Evolutionary conservation across 768 basidiomycete genomes (phyloP).

Genomic region (Agaricus bisporus): DNA sequence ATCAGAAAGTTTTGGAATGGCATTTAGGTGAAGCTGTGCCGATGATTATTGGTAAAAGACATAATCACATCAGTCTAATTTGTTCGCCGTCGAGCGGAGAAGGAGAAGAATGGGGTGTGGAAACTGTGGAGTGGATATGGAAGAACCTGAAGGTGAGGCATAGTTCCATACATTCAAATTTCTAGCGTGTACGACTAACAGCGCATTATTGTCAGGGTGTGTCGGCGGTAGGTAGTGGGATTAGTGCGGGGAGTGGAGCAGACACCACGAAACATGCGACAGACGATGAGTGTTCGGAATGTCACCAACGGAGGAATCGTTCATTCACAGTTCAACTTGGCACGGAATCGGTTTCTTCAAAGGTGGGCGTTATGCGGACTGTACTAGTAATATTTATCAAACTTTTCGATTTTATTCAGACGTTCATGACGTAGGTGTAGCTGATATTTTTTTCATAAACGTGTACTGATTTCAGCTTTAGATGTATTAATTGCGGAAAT

Average conservation of each 20-base stretch:
- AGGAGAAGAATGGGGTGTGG: slow-evolving; percentile 58
- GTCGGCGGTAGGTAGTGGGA: background rate
- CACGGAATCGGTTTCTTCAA: background rate
- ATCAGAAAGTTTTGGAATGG: slow-evolving; percentile 32
- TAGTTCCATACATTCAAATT: too few relatives aligned
- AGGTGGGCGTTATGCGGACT: background rate
- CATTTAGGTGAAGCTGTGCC: slow-evolving; percentile 25
- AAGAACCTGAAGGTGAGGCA: background rate
- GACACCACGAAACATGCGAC: background rate
- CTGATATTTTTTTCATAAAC: background rate
- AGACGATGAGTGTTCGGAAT: background rate
- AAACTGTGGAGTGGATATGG: slow-evolving; percentile 35
- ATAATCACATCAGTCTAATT: slow-evolving; percentile 59
- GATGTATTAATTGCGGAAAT: slow-evolving; percentile 4
- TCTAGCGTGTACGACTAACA: background rate
- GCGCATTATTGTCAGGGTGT: background rate
- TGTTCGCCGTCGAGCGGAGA: slow-evolving; percentile 45
- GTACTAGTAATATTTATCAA: background rate
- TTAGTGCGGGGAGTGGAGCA: background rate
- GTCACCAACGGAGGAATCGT: background rate
- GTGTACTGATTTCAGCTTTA: background rate
- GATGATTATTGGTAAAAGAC: slow-evolving; percentile 37
- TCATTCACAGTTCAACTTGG: background rate
- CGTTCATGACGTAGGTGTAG: background rate
- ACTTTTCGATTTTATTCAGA: background rate